These are phyloP conservation scores for Fusarium nematophilum DNA, from an alignment of 2,329 filamentous ascomycete species.

Conservation along the genomic window DNA sequence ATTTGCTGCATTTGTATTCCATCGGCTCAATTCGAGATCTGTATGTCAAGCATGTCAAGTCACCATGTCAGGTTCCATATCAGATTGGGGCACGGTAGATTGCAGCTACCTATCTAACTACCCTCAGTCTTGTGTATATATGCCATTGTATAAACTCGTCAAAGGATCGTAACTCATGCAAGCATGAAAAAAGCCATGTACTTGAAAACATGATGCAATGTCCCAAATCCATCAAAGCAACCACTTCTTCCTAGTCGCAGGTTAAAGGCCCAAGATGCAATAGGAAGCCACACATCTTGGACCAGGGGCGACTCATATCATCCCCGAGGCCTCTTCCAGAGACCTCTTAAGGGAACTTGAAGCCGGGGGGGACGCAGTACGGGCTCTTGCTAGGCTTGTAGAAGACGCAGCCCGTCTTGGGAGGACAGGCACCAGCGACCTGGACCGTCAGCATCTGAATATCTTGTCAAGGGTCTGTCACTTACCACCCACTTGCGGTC, in stretches of 20 bases:
- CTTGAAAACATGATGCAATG: slow-evolving; percentile 1
- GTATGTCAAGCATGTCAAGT: too few relatives aligned
- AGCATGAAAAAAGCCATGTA: slow-evolving; percentile 39
- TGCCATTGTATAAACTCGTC: slow-evolving; percentile 21
- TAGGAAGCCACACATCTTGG: too few relatives aligned
- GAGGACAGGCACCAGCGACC: slow-evolving; percentile 50
- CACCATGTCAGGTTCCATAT: accelerated
- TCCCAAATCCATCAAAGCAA: too few relatives aligned
- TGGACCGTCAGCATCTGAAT: slow-evolving; percentile 20
- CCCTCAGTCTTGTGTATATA: slow-evolving; percentile 18
- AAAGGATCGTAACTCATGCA: slow-evolving; percentile 45
- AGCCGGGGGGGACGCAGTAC: slow-evolving; percentile 52
- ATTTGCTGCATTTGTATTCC: too few relatives aligned
- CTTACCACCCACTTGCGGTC: slow-evolving; percentile 49
- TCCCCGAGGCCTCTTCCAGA: too few relatives aligned
- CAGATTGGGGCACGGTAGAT: slow-evolving; percentile 32
- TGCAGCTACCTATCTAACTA: slow-evolving; percentile 37
- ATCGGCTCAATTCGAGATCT: too few relatives aligned
- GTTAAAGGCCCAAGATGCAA: too few relatives aligned
- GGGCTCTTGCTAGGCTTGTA: slow-evolving; percentile 49
- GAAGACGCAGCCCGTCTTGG: slow-evolving; percentile 52
- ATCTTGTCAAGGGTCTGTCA: background rate
- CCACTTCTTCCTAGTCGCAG: too few relatives aligned
- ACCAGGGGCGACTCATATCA: too few relatives aligned
- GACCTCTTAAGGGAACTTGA: slow-evolving; percentile 44